A percentile compares a stretch with the other conserved stretches of the same genome.
Conservation (phyloP, 192 early-diverging fungal genomes). For the Umbelopsis sp. region DNA sequence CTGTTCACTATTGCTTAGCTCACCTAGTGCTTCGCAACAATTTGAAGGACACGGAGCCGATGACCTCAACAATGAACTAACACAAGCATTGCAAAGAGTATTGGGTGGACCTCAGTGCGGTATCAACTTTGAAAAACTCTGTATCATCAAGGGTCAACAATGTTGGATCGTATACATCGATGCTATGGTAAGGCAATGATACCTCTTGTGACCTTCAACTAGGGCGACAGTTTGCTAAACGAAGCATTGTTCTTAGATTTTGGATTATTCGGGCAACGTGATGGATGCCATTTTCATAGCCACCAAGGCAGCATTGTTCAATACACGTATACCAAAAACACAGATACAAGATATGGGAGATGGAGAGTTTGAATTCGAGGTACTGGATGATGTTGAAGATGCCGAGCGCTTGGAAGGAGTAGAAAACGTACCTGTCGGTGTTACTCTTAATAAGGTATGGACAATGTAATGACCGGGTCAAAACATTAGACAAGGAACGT, state of each 20-base stretch:
- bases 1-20: slow-evolving; percentile 39
- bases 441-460: slow-evolving; percentile 83
- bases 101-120: slow-evolving; percentile 84
- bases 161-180: slow-evolving; percentile 95
- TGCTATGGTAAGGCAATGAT: slow-evolving; percentile 63
- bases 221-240: background rate
- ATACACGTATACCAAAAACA: slow-evolving; percentile 85
- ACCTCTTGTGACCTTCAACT: background rate
- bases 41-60: slow-evolving; percentile 81
- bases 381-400: slow-evolving; percentile 89
- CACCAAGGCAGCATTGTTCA: slow-evolving; percentile 83
- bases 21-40: slow-evolving; percentile 81
- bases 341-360: slow-evolving; percentile 79
- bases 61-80: slow-evolving; percentile 83
- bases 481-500: too few relatives aligned
- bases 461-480: background rate
- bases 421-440: slow-evolving; percentile 78
- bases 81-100: slow-evolving; percentile 79
- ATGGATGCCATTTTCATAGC: slow-evolving; percentile 87
- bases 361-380: slow-evolving; percentile 87
- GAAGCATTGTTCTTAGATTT: slow-evolving; percentile 43
- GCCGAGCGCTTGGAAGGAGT: slow-evolving; percentile 76
- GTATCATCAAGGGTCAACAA: slow-evolving; percentile 86
- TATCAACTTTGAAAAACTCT: slow-evolving; percentile 81
- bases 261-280: slow-evolving; percentile 89